These are phyloP conservation scores for Taxillus chinensis DNA, from an alignment of 164 flowering plant genomes.

Conservation along the genomic window DNA sequence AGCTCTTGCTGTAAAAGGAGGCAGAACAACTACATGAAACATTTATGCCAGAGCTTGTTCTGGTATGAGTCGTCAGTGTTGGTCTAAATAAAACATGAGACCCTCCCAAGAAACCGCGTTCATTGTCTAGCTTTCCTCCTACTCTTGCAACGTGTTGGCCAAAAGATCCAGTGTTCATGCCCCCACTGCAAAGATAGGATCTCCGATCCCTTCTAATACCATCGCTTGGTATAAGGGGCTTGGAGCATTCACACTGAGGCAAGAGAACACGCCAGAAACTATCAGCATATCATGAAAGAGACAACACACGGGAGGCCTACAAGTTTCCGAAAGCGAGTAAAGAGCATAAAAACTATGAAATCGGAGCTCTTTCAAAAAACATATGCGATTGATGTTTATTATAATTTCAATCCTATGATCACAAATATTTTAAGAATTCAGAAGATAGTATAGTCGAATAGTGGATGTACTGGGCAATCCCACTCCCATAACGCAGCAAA, in stretches of 20 bases:
- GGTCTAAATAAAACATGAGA: conserved; percentile 21
- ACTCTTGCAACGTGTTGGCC: conserved; percentile 13
- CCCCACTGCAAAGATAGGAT: conserved; percentile 5
- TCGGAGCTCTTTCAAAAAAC: too few relatives aligned
- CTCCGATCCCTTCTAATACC: conserved; percentile 8
- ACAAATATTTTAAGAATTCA: too few relatives aligned
- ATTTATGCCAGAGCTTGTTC: conserved; percentile 16
- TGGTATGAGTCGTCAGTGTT: conserved; percentile 12
- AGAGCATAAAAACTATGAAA: too few relatives aligned
- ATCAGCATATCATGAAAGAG: too few relatives aligned
- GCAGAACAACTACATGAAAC: conserved; percentile 38
- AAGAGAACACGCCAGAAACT: not conserved
- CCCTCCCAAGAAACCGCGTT: conserved; percentile 32
- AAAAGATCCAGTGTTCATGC: conserved; percentile 6
- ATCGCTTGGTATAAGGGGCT: conserved; percentile 4
- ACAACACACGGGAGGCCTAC: too few relatives aligned
- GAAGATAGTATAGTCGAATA: too few relatives aligned
- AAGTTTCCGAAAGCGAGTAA: too few relatives aligned
- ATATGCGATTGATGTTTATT: too few relatives aligned
- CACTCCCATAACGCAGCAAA: too few relatives aligned
- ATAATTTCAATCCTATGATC: too few relatives aligned
- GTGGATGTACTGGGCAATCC: too few relatives aligned
- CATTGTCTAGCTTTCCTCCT: conserved; percentile 5
- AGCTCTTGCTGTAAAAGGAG: not conserved
- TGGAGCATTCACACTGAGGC: conserved; percentile 11